Conservation (phyloP, 2,329 filamentous ascomycete species). For the Ceratocystis variospora region DNA sequence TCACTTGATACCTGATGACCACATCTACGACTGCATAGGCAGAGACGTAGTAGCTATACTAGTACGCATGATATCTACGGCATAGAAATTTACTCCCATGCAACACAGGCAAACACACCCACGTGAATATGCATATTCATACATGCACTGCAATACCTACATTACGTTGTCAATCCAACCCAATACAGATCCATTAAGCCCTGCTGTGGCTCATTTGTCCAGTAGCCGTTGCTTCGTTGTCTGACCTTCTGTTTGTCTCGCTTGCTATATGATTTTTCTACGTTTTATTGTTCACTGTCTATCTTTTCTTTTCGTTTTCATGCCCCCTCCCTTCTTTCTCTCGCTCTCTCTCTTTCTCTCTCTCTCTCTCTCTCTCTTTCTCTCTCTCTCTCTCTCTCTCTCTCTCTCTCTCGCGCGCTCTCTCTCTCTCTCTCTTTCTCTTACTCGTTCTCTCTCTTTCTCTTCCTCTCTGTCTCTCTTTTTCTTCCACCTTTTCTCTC, state of each 20-base stretch:
- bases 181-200: background rate
- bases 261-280: background rate
- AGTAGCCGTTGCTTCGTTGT: background rate
- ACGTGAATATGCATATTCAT: conserved; percentile 1
- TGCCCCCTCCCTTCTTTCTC: background rate
- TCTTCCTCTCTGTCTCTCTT: background rate
- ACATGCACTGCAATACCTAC: background rate
- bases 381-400: background rate
- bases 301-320: background rate
- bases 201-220: background rate
- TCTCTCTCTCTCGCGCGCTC: background rate
- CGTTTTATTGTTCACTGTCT: background rate
- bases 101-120: background rate
- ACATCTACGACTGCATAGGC: background rate
- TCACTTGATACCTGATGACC: background rate
- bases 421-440: background rate
- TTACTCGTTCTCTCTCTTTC: too few species aligned
- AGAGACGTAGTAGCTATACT: background rate
- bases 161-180: too few species aligned
- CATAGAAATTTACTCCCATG: background rate
- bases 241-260: background rate
- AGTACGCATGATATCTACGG: background rate
- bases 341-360: background rate
- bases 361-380: background rate
- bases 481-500: too few species aligned